Evolutionary conservation across 768 basidiomycete species (phyloP), one percentile per base, ranked within the genome.

Genomic region (Lentinula detonsa): DNA sequence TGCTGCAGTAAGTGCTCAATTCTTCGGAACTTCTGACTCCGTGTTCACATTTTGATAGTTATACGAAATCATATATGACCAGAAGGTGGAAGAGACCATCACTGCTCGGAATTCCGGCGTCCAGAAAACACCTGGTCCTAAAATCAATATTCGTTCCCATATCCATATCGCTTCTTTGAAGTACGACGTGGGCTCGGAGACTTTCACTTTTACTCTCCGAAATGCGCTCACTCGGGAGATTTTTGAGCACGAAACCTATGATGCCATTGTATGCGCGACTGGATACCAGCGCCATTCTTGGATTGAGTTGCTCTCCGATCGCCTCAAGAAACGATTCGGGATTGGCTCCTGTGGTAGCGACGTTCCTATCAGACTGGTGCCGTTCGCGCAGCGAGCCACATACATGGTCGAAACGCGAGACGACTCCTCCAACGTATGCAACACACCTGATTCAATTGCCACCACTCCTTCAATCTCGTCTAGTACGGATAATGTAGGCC

Each of bases 241-340:
- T 6, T 16, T 39, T 28, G 45, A 59, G 7, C 21, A 35, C 7
- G 61, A 65, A 39, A 67, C 67, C 28, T 84, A 83, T 68, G 80
- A 84, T 65, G 73, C 69, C 31, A 67, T 84, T 65, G 67, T 84
- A 56, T 82, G 78, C 67, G 82, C 81, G 2, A 84, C 83, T 10
- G 83, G 82, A 11, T 84, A 84, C 66, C 76, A 81, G 60, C 75
- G 81, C 31, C 71, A 74, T n/a, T 70, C 72, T 0, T 83, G 81
- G 81, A 63, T 78, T 50, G 67, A 74, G 31, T 67, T 82, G 37
- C 66, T 82, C 23, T 80, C 81, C 43, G 61, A 62, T 53, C 69
- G 68, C 45, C 63, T 81, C 60, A 76, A 72, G 28, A 69, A 71
- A 61, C 66, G 72, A 56, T 77, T 77, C 46, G 76, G 77, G 34